phyloP scores from a whole-genome alignment of 768 basidiomycete genomes.

The Neoboletus subvelutipes region DNA sequence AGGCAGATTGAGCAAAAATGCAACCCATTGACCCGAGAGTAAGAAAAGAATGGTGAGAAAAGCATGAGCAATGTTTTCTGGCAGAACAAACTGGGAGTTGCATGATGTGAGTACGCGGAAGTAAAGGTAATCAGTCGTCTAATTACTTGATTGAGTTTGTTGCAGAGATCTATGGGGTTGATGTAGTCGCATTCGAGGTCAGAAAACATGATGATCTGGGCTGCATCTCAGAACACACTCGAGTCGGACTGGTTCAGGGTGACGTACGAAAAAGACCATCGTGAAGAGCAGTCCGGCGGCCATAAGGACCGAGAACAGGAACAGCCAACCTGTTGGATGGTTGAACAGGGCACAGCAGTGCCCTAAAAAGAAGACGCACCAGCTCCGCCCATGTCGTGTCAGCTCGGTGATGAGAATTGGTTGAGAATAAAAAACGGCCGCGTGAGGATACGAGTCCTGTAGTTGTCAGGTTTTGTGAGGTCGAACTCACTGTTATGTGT shows the following conservation, averaged over 20 bases:
- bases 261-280: slow-evolving; percentile 97
- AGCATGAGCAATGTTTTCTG: slow-evolving; percentile 94
- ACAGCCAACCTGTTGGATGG: slow-evolving; percentile 79
- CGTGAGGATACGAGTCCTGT: not conserved
- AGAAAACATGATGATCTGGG: slow-evolving; percentile 99
- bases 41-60: slow-evolving; percentile 90
- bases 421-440: not conserved
- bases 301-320: slow-evolving; percentile 94
- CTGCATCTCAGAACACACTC: not conserved
- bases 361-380: slow-evolving; percentile 32
- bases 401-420: not conserved
- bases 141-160: slow-evolving; percentile 94
- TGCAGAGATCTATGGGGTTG: slow-evolving; percentile 99
- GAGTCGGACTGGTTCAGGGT: not conserved
- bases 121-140: not conserved
- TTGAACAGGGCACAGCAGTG: not conserved
- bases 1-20: slow-evolving; percentile 88
- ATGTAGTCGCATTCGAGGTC: slow-evolving; percentile 99
- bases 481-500: not conserved
- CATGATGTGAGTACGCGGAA: not conserved
- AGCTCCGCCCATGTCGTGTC: slow-evolving; percentile 41
- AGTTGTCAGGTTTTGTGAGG: not conserved
- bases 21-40: slow-evolving; percentile 92
- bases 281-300: slow-evolving; percentile 95
- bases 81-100: slow-evolving; percentile 82